Conservation (phyloP, 192 early-diverging fungal species). For the Spizellomyces sp. region DNA sequence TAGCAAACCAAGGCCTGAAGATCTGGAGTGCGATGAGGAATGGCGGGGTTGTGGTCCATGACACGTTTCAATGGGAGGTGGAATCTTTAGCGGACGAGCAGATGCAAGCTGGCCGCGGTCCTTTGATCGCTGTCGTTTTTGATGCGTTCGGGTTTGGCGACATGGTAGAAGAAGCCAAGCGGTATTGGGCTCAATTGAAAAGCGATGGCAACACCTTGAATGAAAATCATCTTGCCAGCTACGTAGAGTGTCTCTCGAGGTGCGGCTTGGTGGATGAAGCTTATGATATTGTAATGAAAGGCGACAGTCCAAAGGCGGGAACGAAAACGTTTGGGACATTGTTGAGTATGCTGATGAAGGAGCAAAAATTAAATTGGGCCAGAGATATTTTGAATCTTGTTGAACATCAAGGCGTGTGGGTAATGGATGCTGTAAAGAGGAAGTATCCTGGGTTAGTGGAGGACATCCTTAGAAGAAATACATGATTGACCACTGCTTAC, state of each 20-base stretch:
- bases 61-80: background rate
- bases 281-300: background rate
- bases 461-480: too few relatives aligned
- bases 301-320: background rate
- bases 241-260: conserved; percentile 22
- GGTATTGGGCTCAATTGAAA: conserved; percentile 3
- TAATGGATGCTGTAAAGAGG: too few relatives aligned
- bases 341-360: background rate
- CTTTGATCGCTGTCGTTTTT: conserved; percentile 15
- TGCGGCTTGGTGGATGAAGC: conserved; percentile 7
- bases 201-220: background rate
- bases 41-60: background rate
- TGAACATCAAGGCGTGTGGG: too few relatives aligned
- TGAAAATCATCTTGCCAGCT: conserved; percentile 28
- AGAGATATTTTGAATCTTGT: too few relatives aligned
- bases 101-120: background rate
- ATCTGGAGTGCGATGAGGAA: conserved; percentile 11
- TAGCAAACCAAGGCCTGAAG: background rate
- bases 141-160: conserved; percentile 20
- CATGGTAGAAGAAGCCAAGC: background rate
- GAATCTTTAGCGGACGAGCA: background rate
- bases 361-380: background rate
- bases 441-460: too few relatives aligned
- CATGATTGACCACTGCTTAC: too few relatives aligned
- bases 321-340: conserved; percentile 1